Evolutionary conservation across 1,284 basidiomycete species (phyloP).

Genomic region (Ganoderma multipileum): DNA sequence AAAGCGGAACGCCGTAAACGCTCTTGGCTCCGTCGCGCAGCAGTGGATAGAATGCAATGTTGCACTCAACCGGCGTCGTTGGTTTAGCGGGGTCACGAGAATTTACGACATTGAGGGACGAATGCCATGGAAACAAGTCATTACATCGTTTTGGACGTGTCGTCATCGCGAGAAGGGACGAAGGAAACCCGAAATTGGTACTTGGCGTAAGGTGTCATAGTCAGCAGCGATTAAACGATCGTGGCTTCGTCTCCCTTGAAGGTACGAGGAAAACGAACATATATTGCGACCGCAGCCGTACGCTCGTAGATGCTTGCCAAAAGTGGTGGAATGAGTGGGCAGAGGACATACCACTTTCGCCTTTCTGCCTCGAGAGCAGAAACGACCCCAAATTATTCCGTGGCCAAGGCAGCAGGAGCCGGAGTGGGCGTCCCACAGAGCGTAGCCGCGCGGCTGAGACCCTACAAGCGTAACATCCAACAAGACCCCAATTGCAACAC

Average conservation of each 20-base stretch:
- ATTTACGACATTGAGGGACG: neutral
- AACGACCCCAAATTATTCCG: too few species aligned
- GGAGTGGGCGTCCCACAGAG: too few species aligned
- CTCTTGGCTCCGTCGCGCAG: neutral
- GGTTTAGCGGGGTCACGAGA: neutral
- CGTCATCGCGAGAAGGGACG: neutral
- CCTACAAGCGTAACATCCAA: neutral
- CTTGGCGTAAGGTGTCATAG: neutral
- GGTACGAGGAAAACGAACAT: neutral
- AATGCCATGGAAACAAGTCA: neutral
- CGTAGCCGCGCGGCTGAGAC: neutral
- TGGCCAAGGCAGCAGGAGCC: too few species aligned
- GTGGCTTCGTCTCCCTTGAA: neutral
- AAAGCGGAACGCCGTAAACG: too few species aligned
- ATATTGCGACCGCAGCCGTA: neutral
- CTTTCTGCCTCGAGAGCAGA: too few species aligned
- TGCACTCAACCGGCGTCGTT: neutral
- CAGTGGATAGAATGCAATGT: neutral
- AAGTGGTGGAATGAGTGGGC: too few species aligned
- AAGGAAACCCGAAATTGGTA: neutral
- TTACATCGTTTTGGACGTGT: neutral
- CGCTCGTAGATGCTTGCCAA: too few species aligned
- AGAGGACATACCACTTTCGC: too few species aligned
- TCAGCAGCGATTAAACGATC: neutral
- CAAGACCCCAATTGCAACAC: too few species aligned